Conservation (phyloP, 2,329 filamentous ascomycete genomes). For the Lizonia empirigonia region DNA sequence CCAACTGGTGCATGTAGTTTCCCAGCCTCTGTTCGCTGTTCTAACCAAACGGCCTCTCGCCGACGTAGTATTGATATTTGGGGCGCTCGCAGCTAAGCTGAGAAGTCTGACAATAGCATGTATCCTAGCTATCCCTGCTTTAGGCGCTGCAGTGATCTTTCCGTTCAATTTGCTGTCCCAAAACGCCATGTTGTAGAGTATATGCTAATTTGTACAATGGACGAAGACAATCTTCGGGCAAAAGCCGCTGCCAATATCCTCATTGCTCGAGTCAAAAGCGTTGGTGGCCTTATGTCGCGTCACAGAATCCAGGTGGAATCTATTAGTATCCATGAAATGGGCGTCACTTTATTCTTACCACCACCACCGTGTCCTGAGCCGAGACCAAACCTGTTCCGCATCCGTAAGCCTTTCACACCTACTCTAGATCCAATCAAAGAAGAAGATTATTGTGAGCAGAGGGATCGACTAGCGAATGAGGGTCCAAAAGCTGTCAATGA, state of each 20-base stretch:
- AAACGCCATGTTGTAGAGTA: neutral
- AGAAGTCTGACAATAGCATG: no score
- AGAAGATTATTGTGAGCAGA: neutral
- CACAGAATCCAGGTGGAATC: neutral
- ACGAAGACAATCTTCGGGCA: neutral
- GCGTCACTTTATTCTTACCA: neutral
- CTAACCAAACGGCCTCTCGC: no score
- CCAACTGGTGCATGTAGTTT: no score
- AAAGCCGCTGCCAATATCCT: neutral
- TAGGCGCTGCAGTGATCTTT: neutral
- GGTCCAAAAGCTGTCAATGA: neutral
- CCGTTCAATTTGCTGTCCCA: conserved; percentile 3
- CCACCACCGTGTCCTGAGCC: conserved; percentile 1
- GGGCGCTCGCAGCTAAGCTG: no score
- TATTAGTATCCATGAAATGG: neutral
- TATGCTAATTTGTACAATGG: neutral
- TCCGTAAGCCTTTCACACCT: neutral
- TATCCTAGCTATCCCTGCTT: conserved; percentile 3
- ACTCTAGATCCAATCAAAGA: neutral
- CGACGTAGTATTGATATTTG: no score
- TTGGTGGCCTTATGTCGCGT: neutral
- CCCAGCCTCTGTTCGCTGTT: no score
- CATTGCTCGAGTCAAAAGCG: neutral
- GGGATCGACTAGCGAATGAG: neutral
- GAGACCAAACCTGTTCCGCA: neutral